phyloP scores from a whole-genome alignment of 352 stramenopile species.

The Blastocystis sp. region DNA sequence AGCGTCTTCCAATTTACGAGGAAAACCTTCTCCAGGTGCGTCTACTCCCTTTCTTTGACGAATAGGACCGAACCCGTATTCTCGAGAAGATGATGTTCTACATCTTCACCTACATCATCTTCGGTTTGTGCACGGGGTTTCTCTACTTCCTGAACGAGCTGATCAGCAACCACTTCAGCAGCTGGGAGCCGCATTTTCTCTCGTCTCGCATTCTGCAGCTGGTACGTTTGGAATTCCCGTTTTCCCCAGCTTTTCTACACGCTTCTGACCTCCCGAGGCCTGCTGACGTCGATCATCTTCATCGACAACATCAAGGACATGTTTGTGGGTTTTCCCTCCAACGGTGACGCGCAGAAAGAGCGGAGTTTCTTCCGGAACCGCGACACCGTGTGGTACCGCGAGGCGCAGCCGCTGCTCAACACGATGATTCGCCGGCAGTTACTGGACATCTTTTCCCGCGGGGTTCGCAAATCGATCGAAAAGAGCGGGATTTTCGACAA shows the following conservation, averaged over 20 bases:
- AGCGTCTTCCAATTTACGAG: slow-evolving; percentile 24
- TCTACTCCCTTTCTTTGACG: background rate
- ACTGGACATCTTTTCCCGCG: slow-evolving; percentile 44
- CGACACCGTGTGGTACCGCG: slow-evolving; percentile 24
- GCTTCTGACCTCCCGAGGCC: background rate
- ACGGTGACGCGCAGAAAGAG: background rate
- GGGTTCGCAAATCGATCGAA: background rate
- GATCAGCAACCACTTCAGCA: slow-evolving; percentile 4
- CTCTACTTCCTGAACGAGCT: slow-evolving; percentile 30
- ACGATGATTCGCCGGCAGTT: slow-evolving; percentile 28
- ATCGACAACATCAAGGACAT: slow-evolving; percentile 26
- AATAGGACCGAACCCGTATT: background rate
- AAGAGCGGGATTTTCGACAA: background rate
- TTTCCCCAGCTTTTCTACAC: slow-evolving; percentile 35
- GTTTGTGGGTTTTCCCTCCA: background rate
- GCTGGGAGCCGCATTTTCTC: background rate
- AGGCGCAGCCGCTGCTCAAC: slow-evolving; percentile 39
- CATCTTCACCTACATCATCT: slow-evolving; percentile 51
- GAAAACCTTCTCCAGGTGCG: background rate
- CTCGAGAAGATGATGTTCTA: slow-evolving; percentile 54
- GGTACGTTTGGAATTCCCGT: background rate
- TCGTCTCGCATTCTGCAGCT: background rate
- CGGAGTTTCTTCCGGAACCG: background rate
- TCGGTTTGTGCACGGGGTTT: background rate
- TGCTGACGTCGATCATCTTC: slow-evolving; percentile 25